A percentile compares a stretch with the other conserved stretches of the same genome.
phyloP scores from a whole-genome alignment of 768 basidiomycete species.

The Candolleomyces eurysporus region DNA sequence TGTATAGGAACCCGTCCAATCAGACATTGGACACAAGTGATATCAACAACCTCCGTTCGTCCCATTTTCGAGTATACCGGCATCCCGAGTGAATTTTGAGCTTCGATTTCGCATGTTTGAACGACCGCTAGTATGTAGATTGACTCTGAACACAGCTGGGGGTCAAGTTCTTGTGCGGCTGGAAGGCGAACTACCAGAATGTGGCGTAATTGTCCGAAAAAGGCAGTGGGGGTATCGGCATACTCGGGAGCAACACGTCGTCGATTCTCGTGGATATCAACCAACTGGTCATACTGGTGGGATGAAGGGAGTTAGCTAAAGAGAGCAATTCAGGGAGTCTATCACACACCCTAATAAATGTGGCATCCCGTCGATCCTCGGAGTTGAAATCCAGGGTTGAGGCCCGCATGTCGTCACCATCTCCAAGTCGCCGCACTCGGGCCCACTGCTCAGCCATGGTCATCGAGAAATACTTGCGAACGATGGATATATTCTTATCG shows the following conservation, averaged over 20 bases:
- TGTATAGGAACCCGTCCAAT: slow-evolving; percentile 21
- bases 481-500: neutral
- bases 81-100: slow-evolving; percentile 13
- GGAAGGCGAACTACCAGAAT: slow-evolving; percentile 26
- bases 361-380: neutral
- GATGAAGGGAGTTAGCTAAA: neutral
- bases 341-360: neutral
- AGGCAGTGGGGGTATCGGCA: slow-evolving; percentile 12
- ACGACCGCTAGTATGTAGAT: neutral
- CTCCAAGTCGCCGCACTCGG: neutral
- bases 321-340: neutral
- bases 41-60: slow-evolving; percentile 22
- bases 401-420: neutral
- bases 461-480: neutral
- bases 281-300: neutral
- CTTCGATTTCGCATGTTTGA: neutral
- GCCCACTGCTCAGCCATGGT: neutral
- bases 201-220: slow-evolving; percentile 32
- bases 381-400: neutral
- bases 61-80: slow-evolving; percentile 19
- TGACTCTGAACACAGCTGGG: neutral
- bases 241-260: neutral
- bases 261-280: neutral
- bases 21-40: slow-evolving; percentile 23
- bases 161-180: slow-evolving; percentile 8